Evolutionary conservation across 257 asterid species (phyloP).

Genomic region (Gentiana macrophylla): DNA sequence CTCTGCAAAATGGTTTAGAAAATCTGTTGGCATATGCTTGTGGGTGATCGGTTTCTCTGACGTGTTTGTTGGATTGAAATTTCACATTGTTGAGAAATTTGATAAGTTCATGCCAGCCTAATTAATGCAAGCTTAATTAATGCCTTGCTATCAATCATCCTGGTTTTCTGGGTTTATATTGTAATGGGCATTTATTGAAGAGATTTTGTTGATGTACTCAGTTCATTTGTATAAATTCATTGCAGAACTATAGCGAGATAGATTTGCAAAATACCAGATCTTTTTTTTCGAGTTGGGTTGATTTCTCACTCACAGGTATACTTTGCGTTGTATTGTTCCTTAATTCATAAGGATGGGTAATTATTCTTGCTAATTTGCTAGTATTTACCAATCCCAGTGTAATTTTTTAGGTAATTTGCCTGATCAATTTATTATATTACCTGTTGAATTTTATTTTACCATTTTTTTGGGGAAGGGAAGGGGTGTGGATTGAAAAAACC

Average conservation of each 20-base stretch:
- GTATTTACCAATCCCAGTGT: too few species aligned
- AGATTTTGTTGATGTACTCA: neutral
- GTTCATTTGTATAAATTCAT: neutral
- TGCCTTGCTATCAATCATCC: neutral
- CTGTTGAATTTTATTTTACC: too few species aligned
- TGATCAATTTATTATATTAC: too few species aligned
- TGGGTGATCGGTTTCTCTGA: neutral
- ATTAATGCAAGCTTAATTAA: neutral
- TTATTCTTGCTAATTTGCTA: neutral
- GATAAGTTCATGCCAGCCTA: neutral
- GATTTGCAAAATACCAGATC: slow-evolving; percentile 2
- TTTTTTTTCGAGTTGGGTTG: neutral
- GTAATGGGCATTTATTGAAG: neutral
- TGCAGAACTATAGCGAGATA: neutral
- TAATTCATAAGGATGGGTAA: too few species aligned
- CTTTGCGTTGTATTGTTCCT: neutral
- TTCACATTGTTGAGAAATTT: neutral
- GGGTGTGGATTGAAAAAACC: too few species aligned
- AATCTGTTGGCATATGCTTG: too few species aligned
- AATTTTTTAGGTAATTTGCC: too few species aligned
- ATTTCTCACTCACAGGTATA: neutral
- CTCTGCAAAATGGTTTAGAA: too few species aligned
- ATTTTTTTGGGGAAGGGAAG: too few species aligned
- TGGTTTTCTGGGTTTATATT: neutral
- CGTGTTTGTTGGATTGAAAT: neutral